These are phyloP conservation scores for Linum usitatissimum DNA, from an alignment of 345 rosid species.

Conservation along the genomic window DNA sequence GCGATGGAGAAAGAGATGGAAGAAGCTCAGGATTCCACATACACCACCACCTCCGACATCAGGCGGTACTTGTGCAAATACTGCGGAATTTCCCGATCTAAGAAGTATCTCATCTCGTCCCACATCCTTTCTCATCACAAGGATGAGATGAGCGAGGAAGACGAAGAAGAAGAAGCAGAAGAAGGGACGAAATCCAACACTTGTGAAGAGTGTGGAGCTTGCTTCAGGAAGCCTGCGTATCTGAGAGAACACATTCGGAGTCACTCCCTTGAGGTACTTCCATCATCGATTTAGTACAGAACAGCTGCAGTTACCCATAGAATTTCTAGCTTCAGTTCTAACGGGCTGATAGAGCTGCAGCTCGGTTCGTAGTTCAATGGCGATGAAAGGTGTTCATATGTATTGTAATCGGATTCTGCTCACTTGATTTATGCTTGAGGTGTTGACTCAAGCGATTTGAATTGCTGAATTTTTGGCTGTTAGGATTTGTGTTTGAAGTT, in stretches of 20 bases:
- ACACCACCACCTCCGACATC: slow-evolving; percentile 39
- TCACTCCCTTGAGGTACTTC: slow-evolving; percentile 32
- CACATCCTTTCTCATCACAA: slow-evolving; percentile 50
- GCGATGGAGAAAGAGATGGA: not conserved
- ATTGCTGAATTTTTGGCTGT: not conserved
- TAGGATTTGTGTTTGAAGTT: not conserved
- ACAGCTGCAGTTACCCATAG: too few relatives aligned
- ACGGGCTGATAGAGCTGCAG: too few relatives aligned
- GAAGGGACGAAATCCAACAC: slow-evolving; percentile 18
- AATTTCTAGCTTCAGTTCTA: too few relatives aligned
- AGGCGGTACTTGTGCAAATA: slow-evolving; percentile 63
- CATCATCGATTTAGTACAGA: too few relatives aligned
- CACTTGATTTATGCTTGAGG: too few relatives aligned
- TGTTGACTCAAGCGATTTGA: too few relatives aligned
- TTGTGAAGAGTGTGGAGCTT: slow-evolving; percentile 58
- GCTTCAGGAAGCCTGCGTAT: slow-evolving; percentile 72
- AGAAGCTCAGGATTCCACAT: slow-evolving; percentile 25
- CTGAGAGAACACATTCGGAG: slow-evolving; percentile 77
- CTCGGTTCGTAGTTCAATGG: too few relatives aligned
- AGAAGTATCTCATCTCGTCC: slow-evolving; percentile 55
- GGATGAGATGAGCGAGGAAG: slow-evolving; percentile 38
- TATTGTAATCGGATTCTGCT: too few relatives aligned
- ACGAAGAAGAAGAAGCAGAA: slow-evolving; percentile 10
- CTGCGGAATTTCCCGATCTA: slow-evolving; percentile 83
- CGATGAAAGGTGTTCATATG: too few relatives aligned